Evolutionary conservation across 768 basidiomycete genomes (phyloP), one percentile per base, ranked within the genome.

Genomic region (Suillus discolor): DNA sequence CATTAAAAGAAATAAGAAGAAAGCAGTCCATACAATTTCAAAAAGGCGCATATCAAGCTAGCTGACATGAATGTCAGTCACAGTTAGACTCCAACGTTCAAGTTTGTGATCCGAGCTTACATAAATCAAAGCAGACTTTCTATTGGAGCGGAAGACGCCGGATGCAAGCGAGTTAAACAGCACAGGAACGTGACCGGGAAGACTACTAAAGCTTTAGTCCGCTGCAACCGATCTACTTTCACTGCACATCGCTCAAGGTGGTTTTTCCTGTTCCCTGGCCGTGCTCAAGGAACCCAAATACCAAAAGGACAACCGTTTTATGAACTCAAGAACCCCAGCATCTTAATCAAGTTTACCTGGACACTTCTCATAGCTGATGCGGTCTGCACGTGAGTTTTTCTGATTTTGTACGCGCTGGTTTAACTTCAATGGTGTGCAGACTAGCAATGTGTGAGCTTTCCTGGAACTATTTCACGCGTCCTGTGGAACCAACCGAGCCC

Each of bases 381-480:
- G 0, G 61, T 76, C 18, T 76, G 76, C 64, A 77, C 74, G 74
- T 75, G 61, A 61, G 74, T 72, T 47, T 28, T 51, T 28, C 45
- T 15, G 20, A 9, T 47, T 63, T 23, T 49, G 6, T 49, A 57
- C 57, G 15, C 57, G 2, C 18, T 60, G 45, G 59, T 39, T 51
- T 63, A 16, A 6, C 20, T 61, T 23, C 6, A 42, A 25, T 60
- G 57, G 15, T 59, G 8, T 36, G 39, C 66, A 75, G 74, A 7
- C 71, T 75, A 20, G 51, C 74, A 11, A 76, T 73, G 47, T 70
- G 63, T 34, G 73, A 66, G 11, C 44, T 77, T 11, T 71, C 73
- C 18, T 76, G 73, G 76, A 71, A 62, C 39, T 69, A 76, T 57
- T 76, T 72, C 70, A 71, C 73, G 18, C 62, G 72, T 57, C 45